These are phyloP conservation scores for Heritiera fomes DNA, from an alignment of 345 rosid species.

Conservation along the genomic window DNA sequence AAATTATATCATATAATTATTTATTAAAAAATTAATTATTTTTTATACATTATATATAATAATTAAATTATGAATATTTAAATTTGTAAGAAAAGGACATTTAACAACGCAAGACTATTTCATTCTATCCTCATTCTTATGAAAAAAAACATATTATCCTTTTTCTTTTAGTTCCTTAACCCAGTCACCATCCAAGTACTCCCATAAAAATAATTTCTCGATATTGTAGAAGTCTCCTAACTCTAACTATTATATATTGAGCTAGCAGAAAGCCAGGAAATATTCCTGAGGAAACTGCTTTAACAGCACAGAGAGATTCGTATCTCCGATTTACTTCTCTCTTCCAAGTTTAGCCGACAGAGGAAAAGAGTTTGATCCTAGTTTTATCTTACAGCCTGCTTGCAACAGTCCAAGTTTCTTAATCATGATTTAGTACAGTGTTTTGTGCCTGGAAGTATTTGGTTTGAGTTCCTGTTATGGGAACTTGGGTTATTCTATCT, in stretches of 20 bases:
- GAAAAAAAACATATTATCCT: too few species aligned
- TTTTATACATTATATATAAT: too few species aligned
- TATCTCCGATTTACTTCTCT: background rate
- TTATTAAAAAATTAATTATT: too few species aligned
- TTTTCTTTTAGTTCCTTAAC: too few species aligned
- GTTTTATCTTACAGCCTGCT: background rate
- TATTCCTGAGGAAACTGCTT: background rate
- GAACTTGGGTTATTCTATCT: conserved; percentile 19
- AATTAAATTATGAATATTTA: too few species aligned
- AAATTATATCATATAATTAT: too few species aligned
- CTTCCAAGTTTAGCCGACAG: background rate
- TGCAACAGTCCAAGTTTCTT: background rate
- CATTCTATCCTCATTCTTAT: too few species aligned
- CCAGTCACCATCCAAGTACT: too few species aligned
- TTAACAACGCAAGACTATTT: too few species aligned
- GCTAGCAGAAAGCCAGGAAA: background rate
- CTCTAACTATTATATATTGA: background rate
- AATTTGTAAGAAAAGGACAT: too few species aligned
- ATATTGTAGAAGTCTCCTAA: too few species aligned
- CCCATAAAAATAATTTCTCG: background rate
- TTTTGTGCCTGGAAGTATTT: background rate
- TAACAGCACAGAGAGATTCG: background rate
- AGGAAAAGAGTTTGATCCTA: background rate
- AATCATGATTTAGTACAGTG: conserved; percentile 2
- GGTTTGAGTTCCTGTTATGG: conserved; percentile 32